Percentiles rank a stretch among this genome's conserved stretches.
Conservation (phyloP, 169 alveolate genomes). For the Plasmodium gaboni region DNA sequence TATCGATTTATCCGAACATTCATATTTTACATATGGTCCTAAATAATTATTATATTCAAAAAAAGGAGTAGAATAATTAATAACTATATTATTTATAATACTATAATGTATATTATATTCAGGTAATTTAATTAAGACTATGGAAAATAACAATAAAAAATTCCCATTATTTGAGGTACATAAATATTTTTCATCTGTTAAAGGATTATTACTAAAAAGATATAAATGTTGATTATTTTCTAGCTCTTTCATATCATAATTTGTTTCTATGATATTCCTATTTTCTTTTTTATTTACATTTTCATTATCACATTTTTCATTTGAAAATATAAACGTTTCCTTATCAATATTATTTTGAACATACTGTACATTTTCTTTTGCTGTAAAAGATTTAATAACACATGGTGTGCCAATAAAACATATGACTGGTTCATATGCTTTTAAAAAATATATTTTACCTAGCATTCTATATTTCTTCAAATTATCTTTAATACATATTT, state of each 20-base stretch:
- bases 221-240: slow-evolving; percentile 29
- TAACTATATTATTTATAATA: slow-evolving; percentile 34
- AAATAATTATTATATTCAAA: slow-evolving; percentile 47
- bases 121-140: slow-evolving; percentile 15
- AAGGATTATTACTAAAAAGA: slow-evolving; percentile 33
- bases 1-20: slow-evolving; percentile 31
- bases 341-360: slow-evolving; percentile 17
- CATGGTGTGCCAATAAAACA: slow-evolving; percentile 47
- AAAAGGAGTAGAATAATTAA: background rate
- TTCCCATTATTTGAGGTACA: slow-evolving; percentile 22
- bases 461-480: slow-evolving; percentile 12
- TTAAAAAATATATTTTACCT: slow-evolving; percentile 42
- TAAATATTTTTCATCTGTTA: slow-evolving; percentile 31
- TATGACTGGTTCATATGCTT: slow-evolving; percentile 24
- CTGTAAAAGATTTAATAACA: slow-evolving; percentile 21
- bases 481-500: slow-evolving; percentile 34
- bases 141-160: slow-evolving; percentile 11
- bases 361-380: slow-evolving; percentile 10
- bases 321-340: slow-evolving; percentile 35
- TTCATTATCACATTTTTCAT: slow-evolving; percentile 6
- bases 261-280: background rate
- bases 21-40: slow-evolving; percentile 58
- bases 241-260: slow-evolving; percentile 8
- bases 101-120: slow-evolving; percentile 31
- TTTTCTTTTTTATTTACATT: background rate